Evolutionary conservation across 139 green algal genomes (phyloP), one percentile per base, ranked within the genome.

Genomic region (Chlorella sp.): DNA sequence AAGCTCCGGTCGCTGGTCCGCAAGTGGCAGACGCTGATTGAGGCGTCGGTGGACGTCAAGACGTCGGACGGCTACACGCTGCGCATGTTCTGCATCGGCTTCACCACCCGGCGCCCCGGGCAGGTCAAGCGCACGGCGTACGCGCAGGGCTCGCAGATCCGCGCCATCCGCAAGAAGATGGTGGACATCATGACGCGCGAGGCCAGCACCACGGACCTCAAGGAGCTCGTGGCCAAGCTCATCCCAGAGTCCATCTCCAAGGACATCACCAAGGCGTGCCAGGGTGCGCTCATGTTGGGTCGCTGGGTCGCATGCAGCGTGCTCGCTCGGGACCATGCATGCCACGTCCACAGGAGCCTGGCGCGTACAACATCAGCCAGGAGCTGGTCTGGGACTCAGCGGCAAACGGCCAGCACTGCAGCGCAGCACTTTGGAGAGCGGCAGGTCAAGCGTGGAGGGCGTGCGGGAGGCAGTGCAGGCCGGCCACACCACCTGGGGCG

Each of bases 11-110:
- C 90, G 35, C 80, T 99, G 76, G 93, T 99, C 73, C 90, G 93
- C 82, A 99, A 99, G 92, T 99, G 96, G 95, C 95, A 98, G 89
- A 94, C 88, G 20, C 88, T 99, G 75, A 99, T 99, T 73, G 96
- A 99, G 91, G 87, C 90, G 23, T 80, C 94, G 70, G 92, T 98
- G 75, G 96, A 99, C 78, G 94, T 99, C 5, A 98, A 98, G 90
- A 99, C 96, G 70, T 97, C 94, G 5, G 96, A 99, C 80, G 94
- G 90, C 81, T 99, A 97, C 92, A 86, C 85, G 26, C 88, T 99
- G 78, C 92, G 95, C 79, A 83, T 99, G 76, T 99, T 99, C 83
- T 91, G 81, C 86, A 97, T 99, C 77, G 87, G 79, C 70, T 99
- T 99, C 94, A 99, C 95, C 77, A 98, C 96, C 91, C 95, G 94